These are phyloP conservation scores for Ogataea nitratoaversa DNA, from an alignment of 805 yeast species.

Conservation along the genomic window DNA sequence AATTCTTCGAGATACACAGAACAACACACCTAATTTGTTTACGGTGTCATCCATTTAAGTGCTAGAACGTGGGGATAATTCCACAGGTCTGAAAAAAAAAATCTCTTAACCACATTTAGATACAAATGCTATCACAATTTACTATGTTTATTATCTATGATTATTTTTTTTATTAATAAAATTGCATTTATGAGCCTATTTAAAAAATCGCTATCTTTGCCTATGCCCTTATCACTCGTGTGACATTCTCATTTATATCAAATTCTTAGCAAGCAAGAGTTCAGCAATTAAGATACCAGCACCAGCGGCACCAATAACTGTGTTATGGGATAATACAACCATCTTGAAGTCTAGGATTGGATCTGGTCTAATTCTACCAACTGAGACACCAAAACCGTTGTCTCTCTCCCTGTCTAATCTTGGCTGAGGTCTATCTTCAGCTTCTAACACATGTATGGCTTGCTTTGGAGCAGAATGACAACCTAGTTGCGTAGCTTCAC, in stretches of 20 bases:
- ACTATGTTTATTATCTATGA: too few relatives aligned
- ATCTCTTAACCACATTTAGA: too few relatives aligned
- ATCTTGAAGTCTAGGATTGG: slow-evolving; percentile 91
- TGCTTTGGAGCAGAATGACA: slow-evolving; percentile 93
- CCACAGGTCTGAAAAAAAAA: too few relatives aligned
- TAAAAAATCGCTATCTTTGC: too few relatives aligned
- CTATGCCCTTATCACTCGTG: too few relatives aligned
- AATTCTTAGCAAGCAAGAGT: slow-evolving; percentile 68
- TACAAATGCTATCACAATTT: too few relatives aligned
- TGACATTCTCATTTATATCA: slow-evolving; percentile 63
- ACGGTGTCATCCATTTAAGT: too few relatives aligned
- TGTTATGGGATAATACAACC: slow-evolving; percentile 97
- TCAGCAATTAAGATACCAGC: slow-evolving; percentile 96
- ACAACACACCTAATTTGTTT: too few relatives aligned
- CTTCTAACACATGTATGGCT: slow-evolving; percentile 88
- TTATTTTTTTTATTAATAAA: too few relatives aligned
- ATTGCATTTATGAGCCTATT: too few relatives aligned
- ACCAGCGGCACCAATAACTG: slow-evolving; percentile 98
- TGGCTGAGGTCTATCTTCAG: slow-evolving; percentile 94
- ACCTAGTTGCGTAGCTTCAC: slow-evolving; percentile 75
- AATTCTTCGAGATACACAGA: too few relatives aligned
- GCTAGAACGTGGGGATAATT: too few relatives aligned
- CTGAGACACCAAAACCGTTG: slow-evolving; percentile 88
- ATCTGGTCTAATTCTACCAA: slow-evolving; percentile 91
- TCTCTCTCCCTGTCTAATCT: slow-evolving; percentile 96